These are phyloP conservation scores for Fusarium tricinctum DNA, from an alignment of 2,329 filamentous ascomycete genomes.

Conservation along the genomic window DNA sequence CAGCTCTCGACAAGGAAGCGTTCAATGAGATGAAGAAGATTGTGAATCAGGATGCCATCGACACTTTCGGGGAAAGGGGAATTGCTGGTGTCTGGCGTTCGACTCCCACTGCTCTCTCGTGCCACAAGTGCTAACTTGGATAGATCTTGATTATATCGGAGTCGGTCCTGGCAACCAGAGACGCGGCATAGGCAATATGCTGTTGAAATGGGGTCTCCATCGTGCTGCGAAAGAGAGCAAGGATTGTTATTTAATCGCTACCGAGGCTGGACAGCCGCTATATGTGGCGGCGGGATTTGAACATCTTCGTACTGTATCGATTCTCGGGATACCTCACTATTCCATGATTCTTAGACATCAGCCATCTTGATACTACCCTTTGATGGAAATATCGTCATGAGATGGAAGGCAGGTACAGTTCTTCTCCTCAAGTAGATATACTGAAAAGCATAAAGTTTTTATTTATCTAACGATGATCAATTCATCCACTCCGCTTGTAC, in stretches of 20 bases:
- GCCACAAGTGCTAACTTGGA: background rate
- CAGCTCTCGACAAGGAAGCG: constrained; percentile 11
- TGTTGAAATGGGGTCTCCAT: constrained; percentile 10
- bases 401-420: too few species aligned
- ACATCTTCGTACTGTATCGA: constrained; percentile 2
- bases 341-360: constrained; percentile 9
- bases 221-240: background rate
- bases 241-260: constrained; percentile 21
- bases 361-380: too few species aligned
- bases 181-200: constrained; percentile 13
- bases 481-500: too few species aligned
- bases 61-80: constrained; percentile 4
- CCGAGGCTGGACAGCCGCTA: constrained; percentile 12
- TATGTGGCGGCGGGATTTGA: constrained; percentile 17
- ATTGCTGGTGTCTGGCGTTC: constrained; percentile 23
- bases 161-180: constrained; percentile 15
- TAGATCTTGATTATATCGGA: constrained; percentile 29
- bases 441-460: too few species aligned
- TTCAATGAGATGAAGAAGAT: constrained; percentile 12
- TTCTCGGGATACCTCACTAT: constrained; percentile 23
- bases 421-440: too few species aligned
- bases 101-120: background rate
- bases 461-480: too few species aligned
- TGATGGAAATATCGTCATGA: accelerated
- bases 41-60: constrained; percentile 14